Conservation (phyloP, 106 monocot species). For the Acorus calamus region DNA sequence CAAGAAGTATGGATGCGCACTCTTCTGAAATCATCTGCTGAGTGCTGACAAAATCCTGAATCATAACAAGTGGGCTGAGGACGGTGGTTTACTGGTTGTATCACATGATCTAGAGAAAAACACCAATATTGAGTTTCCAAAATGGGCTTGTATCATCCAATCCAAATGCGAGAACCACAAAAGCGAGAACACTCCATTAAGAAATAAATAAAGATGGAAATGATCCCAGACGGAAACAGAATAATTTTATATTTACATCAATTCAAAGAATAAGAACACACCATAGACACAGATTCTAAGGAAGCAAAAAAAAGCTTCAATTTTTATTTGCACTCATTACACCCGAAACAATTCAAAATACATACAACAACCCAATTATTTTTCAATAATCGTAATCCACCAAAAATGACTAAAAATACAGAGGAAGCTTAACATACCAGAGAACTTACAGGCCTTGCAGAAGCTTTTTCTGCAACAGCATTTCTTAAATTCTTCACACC, state of each 20-base stretch:
- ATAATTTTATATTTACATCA: background rate
- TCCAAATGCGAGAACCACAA: too few relatives aligned
- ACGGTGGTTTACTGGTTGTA: too few relatives aligned
- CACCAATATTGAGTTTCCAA: too few relatives aligned
- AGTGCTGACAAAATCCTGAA: too few relatives aligned
- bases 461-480: background rate
- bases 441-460: conserved; percentile 3
- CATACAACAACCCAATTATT: background rate
- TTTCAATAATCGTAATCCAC: conserved; percentile 1
- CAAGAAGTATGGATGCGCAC: too few relatives aligned
- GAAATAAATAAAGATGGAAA: too few relatives aligned
- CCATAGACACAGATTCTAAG: background rate
- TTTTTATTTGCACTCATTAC: conserved; percentile 9
- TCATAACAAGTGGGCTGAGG: too few relatives aligned
- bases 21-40: too few relatives aligned
- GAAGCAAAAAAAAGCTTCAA: conserved; percentile 3
- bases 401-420: conserved; percentile 12
- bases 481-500: background rate
- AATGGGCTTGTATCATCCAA: too few relatives aligned
- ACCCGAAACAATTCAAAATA: conserved; percentile 5
- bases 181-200: too few relatives aligned
- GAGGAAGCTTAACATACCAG: background rate
- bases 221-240: too few relatives aligned
- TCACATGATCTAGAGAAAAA: too few relatives aligned
- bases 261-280: background rate